Base-by-base conservation (phyloP, 345 rosid species). In the Draba incana region DNA sequence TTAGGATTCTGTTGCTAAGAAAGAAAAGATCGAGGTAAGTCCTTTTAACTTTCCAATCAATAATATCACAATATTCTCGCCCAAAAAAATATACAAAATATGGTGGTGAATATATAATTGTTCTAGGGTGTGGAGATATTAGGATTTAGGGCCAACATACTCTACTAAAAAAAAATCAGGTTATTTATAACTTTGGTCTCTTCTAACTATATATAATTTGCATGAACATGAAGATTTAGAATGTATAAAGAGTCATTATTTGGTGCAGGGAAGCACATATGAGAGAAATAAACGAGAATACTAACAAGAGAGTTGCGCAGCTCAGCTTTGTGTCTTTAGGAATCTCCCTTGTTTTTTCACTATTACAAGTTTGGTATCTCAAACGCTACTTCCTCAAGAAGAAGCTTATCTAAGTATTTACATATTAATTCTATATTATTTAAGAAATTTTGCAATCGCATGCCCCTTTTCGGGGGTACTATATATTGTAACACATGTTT, bases 341-440 rank as follows among this genome's bases (percentile, higher is more conserved):
- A 42, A 0, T 74, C 3, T 68, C 45, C 4, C 4, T 54, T 51
- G 0, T 37, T 4, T 69, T 74, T 67, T 74, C 78, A 38, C 23
- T 68, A 60, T 16, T 53, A 24, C 78, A 74, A 67, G 44, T 68
- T 67, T 74, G 43, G 69, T 28, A 74, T 67, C 73, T 74, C 57
- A 74, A 53, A 74, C 58, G 73, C 46, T 74, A 15, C 62, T 74
- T 74, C 39, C 68, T 52, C 58, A 74, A 74, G 39, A 74, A 74
- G 69, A 74, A 74, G 69, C 78, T 74, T 54, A 53, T 74, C 68
- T 67, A 66, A 68, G 6, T 45, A 9, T n/a, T n/a, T 5, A 4
- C 20, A 14, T 55, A 30, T 4, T 33, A 3, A 41, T 7, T 24
- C 38, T 54, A 11, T 60, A 31, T 38, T 33, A n/a, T 43, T 42